phyloP scores from a whole-genome alignment of 768 basidiomycete species.

The Ramaria sp. region DNA sequence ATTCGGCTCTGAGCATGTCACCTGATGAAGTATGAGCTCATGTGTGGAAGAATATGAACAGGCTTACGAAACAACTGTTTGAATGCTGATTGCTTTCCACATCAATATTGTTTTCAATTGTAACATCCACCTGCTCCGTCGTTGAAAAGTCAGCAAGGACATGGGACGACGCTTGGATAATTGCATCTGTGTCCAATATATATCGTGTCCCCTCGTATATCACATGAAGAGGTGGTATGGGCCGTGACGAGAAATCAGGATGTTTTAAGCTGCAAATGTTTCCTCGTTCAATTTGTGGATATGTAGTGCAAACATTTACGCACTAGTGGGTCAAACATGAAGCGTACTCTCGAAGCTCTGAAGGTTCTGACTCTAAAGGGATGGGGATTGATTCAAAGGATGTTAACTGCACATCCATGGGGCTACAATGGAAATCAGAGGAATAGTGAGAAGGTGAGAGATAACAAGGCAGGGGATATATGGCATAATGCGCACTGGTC shows the following conservation, averaged over 20 bases:
- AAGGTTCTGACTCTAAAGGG: constrained; percentile 25
- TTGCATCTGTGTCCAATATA: constrained; percentile 35
- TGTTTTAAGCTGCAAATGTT: constrained; percentile 20
- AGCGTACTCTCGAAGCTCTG: constrained; percentile 29
- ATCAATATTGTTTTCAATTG: constrained; percentile 41
- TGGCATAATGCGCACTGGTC: constrained; percentile 33
- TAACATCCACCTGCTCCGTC: constrained; percentile 8
- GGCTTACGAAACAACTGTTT: constrained; percentile 42
- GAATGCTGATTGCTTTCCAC: constrained; percentile 42
- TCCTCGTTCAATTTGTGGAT: constrained; percentile 5
- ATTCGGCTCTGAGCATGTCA: constrained; percentile 28
- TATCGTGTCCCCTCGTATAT: constrained; percentile 22
- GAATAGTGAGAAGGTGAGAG: constrained; percentile 3
- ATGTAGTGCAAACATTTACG: constrained; percentile 8
- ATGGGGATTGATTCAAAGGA: constrained; percentile 24
- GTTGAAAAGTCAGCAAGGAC: constrained; percentile 3
- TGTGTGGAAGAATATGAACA: background rate
- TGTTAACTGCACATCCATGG: constrained; percentile 47
- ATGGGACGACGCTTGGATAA: constrained; percentile 30
- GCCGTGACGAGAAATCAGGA: constrained; percentile 32
- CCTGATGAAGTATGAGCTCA: constrained; percentile 23
- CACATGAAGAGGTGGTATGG: constrained; percentile 10
- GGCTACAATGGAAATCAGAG: constrained; percentile 25
- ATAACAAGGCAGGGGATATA: background rate
- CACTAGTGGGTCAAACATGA: background rate